Evolutionary conservation across 2,329 filamentous ascomycete genomes (phyloP).

Genomic region (Knufia petricola): DNA sequence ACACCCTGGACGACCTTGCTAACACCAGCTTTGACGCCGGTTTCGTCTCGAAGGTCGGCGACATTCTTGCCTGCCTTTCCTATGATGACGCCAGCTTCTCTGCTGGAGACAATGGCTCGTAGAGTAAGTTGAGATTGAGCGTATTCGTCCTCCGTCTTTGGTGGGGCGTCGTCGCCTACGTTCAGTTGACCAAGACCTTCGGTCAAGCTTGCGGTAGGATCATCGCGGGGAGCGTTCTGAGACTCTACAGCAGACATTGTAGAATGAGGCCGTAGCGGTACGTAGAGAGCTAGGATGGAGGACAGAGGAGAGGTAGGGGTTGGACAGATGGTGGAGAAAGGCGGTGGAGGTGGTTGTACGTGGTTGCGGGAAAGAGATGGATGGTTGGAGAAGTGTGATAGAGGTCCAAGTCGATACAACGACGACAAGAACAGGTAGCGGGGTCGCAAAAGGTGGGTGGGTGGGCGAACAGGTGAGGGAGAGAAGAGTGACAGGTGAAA

Average conservation of each 20-base stretch:
- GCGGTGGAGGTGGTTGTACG: constrained; percentile 18
- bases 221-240: constrained; percentile 50
- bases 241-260: constrained; percentile 10
- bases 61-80: constrained; percentile 98
- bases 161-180: constrained; percentile 59
- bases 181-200: constrained; percentile 58
- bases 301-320: neutral
- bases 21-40: constrained; percentile 92
- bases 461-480: constrained; percentile 5
- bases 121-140: constrained; percentile 85
- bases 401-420: neutral
- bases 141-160: constrained; percentile 96
- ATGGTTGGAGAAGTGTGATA: constrained; percentile 18
- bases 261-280: constrained; percentile 10
- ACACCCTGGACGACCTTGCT: constrained; percentile 98
- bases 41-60: constrained; percentile 91
- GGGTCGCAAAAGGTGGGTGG: neutral
- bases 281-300: neutral
- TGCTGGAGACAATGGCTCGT: constrained; percentile 94
- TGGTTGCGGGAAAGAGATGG: constrained; percentile 22
- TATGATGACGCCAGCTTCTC: constrained; percentile 98
- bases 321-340: constrained; percentile 3
- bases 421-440: neutral
- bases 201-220: constrained; percentile 46
- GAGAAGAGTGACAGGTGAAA: neutral